phyloP scores from a whole-genome alignment of 202 grass and related monocot species.

The Digitaria exilis region DNA sequence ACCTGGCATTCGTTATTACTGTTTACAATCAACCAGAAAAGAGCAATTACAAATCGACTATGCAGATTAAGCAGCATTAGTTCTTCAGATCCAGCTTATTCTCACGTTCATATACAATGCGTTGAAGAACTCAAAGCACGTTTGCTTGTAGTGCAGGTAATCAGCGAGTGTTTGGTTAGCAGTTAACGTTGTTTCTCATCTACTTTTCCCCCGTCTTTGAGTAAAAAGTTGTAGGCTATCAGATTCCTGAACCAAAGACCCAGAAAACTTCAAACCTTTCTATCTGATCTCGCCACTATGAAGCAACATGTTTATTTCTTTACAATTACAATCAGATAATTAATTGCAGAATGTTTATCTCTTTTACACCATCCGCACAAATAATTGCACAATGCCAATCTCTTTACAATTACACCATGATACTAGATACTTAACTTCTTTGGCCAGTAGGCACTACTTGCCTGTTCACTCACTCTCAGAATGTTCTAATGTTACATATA shows the following conservation, averaged over 20 bases:
- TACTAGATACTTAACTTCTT: conserved; percentile 27
- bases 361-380: not conserved
- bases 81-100: no score
- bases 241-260: conserved; percentile 25
- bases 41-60: no score
- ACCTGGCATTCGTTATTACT: no score
- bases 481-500: conserved; percentile 71
- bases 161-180: conserved; percentile 27
- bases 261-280: conserved; percentile 35
- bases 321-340: conserved; percentile 12
- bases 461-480: conserved; percentile 45
- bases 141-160: not conserved
- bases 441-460: not conserved
- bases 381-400: not conserved
- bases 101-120: no score
- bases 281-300: conserved; percentile 23
- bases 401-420: conserved; percentile 14
- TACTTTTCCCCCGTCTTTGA: conserved; percentile 5
- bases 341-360: not conserved
- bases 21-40: no score
- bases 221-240: conserved; percentile 34
- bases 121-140: not conserved
- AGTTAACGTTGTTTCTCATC: conserved; percentile 47
- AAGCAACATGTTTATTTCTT: conserved; percentile 18
- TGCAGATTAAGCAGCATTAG: no score